Evolutionary conservation across 345 rosid genomes (phyloP).

Genomic region (Melastoma malabathricum): DNA sequence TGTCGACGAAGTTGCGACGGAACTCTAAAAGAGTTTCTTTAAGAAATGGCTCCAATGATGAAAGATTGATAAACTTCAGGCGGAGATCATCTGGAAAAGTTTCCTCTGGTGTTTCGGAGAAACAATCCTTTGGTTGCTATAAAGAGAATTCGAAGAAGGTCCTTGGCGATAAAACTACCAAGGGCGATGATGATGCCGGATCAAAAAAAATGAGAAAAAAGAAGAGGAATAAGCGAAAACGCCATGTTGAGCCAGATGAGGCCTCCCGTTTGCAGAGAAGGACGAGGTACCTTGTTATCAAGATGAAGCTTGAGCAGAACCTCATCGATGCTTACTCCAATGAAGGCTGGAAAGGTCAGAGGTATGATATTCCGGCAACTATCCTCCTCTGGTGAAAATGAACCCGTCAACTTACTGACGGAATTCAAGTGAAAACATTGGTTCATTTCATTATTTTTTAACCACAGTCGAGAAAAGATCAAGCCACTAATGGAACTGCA

Average conservation of each 20-base stretch:
- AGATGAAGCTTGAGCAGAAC: conserved; percentile 94
- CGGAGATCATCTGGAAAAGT: background rate
- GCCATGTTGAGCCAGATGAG: conserved; percentile 49
- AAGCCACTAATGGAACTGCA: conserved; percentile 80
- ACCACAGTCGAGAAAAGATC: conserved; percentile 80
- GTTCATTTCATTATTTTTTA: background rate
- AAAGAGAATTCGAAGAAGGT: conserved; percentile 4
- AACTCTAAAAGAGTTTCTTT: background rate
- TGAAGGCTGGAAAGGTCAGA: conserved; percentile 99
- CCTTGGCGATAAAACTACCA: no score
- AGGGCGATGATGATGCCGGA: conserved; percentile 15
- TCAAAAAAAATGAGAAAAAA: conserved; percentile 27
- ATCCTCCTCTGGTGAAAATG: no score
- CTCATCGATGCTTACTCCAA: conserved; percentile 91
- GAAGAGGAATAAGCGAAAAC: conserved; percentile 34
- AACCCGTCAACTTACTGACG: no score
- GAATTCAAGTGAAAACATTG: no score
- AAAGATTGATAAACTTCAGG: conserved; percentile 4
- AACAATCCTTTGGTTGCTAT: conserved; percentile 13
- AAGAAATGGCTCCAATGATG: background rate
- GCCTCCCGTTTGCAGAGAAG: conserved; percentile 79
- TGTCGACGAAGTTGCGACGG: background rate
- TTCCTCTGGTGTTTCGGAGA: background rate
- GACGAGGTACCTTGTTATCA: conserved; percentile 72
- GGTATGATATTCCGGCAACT: conserved; percentile 26